A percentile compares a stretch with the other conserved stretches of the same genome.
These are phyloP conservation scores for Monosporascus ibericus DNA, from an alignment of 2,329 filamentous ascomycete genomes.

Conservation along the genomic window DNA sequence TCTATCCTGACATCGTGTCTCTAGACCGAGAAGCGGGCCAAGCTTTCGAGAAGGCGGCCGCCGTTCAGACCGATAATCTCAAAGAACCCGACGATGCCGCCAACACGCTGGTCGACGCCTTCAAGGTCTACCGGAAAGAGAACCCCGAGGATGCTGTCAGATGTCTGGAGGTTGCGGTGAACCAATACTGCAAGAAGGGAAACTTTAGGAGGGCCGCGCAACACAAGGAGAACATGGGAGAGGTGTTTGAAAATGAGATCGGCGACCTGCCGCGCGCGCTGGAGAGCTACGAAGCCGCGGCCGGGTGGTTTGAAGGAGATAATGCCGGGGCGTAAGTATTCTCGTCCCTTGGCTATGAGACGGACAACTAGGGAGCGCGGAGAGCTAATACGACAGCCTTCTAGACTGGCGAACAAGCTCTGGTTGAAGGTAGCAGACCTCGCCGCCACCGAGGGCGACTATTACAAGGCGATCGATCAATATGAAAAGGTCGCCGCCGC, in stretches of 20 bases:
- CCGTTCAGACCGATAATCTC: conserved; percentile 71
- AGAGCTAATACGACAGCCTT: conserved; percentile 4
- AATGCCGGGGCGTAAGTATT: conserved; percentile 69
- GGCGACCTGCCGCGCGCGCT: conserved; percentile 73
- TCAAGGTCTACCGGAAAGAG: conserved; percentile 87
- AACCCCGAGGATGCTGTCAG: conserved; percentile 77
- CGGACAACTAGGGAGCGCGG: not conserved
- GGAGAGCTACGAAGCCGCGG: conserved; percentile 78
- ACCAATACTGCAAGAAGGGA: conserved; percentile 81
- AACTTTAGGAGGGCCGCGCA: conserved; percentile 88
- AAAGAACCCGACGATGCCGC: conserved; percentile 91
- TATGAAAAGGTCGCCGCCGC: conserved; percentile 79
- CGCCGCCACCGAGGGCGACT: conserved; percentile 74
- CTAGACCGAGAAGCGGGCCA: conserved; percentile 78
- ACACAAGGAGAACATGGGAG: conserved; percentile 82
- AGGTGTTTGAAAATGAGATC: conserved; percentile 78
- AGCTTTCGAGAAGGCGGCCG: conserved; percentile 81
- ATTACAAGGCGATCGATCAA: conserved; percentile 72
- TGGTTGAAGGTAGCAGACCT: conserved; percentile 90
- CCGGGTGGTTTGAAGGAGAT: conserved; percentile 83
- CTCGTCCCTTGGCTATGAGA: not conserved
- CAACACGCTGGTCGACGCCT: conserved; percentile 82
- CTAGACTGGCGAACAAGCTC: conserved; percentile 82
- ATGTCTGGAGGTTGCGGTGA: conserved; percentile 72
- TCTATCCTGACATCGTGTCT: conserved; percentile 1